Conservation (phyloP, 345 rosid genomes). For the Raphanus sativus region DNA sequence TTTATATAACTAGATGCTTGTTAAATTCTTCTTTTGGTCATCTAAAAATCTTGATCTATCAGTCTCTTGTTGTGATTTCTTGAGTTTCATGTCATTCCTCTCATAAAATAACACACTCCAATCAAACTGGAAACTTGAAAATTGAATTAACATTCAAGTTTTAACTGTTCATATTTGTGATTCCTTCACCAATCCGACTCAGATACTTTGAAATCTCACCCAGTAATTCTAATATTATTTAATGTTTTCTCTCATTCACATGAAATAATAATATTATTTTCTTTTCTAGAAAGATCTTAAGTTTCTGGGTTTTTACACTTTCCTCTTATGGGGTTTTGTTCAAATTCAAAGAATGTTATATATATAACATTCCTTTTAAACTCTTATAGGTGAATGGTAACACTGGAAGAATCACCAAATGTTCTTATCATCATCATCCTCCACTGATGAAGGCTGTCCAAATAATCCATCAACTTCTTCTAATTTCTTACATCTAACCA, state of each 20-base stretch:
- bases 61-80: constrained; percentile 5
- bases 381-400: constrained; percentile 46
- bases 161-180: constrained; percentile 32
- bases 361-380: neutral
- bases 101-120: constrained; percentile 38
- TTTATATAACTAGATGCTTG: constrained; percentile 11
- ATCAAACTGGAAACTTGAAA: constrained; percentile 25
- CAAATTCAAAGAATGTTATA: neutral
- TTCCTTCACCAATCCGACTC: neutral
- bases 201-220: constrained; percentile 18
- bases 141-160: neutral
- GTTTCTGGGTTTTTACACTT: constrained; percentile 10
- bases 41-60: constrained; percentile 12
- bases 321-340: constrained; percentile 8
- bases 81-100: constrained; percentile 18
- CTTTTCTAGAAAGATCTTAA: neutral
- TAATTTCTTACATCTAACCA: constrained; percentile 23
- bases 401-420: constrained; percentile 46
- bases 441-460: constrained; percentile 58
- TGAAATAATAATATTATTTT: constrained; percentile 30
- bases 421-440: constrained; percentile 65
- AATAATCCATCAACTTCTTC: constrained; percentile 65
- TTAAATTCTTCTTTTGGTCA: neutral
- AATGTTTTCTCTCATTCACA: constrained; percentile 47
- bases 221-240: constrained; percentile 30